These are phyloP conservation scores for Lactuca sativa DNA, from an alignment of 129 eudicot species.

Conservation along the genomic window DNA sequence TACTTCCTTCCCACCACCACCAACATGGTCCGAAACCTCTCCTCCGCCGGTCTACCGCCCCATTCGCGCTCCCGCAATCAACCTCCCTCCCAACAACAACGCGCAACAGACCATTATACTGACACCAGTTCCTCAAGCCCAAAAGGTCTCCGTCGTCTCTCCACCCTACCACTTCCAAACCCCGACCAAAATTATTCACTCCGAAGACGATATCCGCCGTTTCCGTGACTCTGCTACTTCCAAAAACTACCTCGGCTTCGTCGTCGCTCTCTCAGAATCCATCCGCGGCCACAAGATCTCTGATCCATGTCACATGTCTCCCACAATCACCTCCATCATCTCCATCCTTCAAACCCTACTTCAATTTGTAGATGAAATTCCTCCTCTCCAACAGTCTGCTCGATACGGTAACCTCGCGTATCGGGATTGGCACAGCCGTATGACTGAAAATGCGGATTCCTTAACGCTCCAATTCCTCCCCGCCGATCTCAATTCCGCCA, in stretches of 20 bases:
- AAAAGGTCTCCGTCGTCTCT: constrained; percentile 35
- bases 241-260: constrained; percentile 68
- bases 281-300: constrained; percentile 62
- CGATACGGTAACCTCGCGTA: constrained; percentile 78
- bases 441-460: constrained; percentile 48
- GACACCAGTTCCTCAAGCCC: constrained; percentile 83
- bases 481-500: constrained; percentile 39
- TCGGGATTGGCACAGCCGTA: constrained; percentile 72
- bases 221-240: constrained; percentile 57
- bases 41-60: constrained; percentile 70
- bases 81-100: constrained; percentile 56
- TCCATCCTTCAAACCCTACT: constrained; percentile 51
- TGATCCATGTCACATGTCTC: constrained; percentile 68
- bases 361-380: constrained; percentile 61
- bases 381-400: constrained; percentile 59
- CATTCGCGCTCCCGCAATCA: constrained; percentile 75
- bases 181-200: constrained; percentile 66
- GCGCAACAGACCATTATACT: constrained; percentile 64
- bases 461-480: constrained; percentile 56
- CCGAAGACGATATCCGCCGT: constrained; percentile 54
- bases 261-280: constrained; percentile 73
- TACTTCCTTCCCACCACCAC: constrained; percentile 70
- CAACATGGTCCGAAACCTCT: constrained; percentile 39
- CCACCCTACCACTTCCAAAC: constrained; percentile 66
- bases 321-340: constrained; percentile 28